Evolutionary conservation across 352 stramenopile genomes (phyloP).

Genomic region (Phytopythium vexans): DNA sequence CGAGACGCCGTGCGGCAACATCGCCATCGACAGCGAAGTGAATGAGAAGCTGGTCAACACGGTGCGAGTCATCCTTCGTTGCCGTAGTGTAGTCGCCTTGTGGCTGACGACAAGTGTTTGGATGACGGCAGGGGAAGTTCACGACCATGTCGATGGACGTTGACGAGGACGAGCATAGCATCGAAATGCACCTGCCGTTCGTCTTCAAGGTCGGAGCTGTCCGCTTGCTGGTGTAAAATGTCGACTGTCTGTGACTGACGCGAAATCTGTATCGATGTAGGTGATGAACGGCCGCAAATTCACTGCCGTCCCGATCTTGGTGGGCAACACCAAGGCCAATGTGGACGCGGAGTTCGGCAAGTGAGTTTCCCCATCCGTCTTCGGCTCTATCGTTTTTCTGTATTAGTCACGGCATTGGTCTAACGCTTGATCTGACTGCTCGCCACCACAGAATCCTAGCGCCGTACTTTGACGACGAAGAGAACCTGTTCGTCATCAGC

Average conservation of each 20-base stretch:
- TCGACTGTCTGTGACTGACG: neutral
- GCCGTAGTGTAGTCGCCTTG: neutral
- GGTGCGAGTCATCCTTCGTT: conserved; percentile 16
- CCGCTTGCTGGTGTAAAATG: neutral
- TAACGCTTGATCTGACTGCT: neutral
- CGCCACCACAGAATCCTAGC: conserved; percentile 72
- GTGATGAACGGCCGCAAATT: conserved; percentile 78
- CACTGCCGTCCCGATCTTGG: conserved; percentile 93
- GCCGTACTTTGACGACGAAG: conserved; percentile 87
- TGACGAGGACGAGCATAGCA: conserved; percentile 96
- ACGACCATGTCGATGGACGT: conserved; percentile 76
- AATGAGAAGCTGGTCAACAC: conserved; percentile 86
- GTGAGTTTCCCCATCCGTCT: conserved; percentile 19
- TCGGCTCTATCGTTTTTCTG: neutral
- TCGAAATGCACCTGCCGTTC: conserved; percentile 97
- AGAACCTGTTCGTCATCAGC: conserved; percentile 95
- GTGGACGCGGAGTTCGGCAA: conserved; percentile 86
- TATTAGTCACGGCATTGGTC: neutral
- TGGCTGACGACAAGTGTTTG: neutral
- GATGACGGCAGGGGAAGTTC: conserved; percentile 54
- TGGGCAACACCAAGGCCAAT: conserved; percentile 88
- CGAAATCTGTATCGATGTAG: conserved; percentile 12
- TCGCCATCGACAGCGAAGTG: conserved; percentile 89
- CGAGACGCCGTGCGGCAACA: conserved; percentile 94
- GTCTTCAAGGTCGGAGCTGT: conserved; percentile 87